Conservation (phyloP, 441 rosid species). For the Syzygium syzygioides region DNA sequence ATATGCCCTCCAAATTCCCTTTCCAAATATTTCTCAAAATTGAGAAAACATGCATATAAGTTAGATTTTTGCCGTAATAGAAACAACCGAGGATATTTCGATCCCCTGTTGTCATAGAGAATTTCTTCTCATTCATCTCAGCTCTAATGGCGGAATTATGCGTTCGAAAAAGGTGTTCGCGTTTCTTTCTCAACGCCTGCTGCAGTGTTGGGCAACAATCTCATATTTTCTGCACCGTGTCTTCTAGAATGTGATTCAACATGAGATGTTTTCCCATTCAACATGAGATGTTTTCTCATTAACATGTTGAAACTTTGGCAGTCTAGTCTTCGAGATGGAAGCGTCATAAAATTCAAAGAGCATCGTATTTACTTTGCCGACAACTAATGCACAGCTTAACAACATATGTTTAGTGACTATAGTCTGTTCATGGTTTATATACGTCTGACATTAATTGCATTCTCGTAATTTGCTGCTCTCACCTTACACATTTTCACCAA, state of each 20-base stretch:
- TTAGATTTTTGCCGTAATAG: no score
- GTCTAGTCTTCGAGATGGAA: no score
- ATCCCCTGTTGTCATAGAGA: accelerated
- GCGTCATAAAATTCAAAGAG: not conserved
- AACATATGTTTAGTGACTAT: not conserved
- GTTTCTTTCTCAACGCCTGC: not conserved
- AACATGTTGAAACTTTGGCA: no score
- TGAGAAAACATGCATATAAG: no score
- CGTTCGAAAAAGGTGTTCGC: not conserved
- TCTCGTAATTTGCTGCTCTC: not conserved
- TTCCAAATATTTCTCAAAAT: no score
- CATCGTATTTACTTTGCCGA: not conserved
- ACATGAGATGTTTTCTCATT: not conserved
- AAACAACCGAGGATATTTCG: not conserved
- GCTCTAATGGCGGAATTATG: not conserved
- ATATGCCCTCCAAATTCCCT: no score
- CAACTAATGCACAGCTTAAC: not conserved
- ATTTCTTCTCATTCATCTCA: not conserved
- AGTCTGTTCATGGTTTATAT: not conserved
- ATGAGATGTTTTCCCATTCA: not conserved
- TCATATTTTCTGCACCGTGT: accelerated
- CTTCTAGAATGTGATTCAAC: not conserved
- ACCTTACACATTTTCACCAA: not conserved
- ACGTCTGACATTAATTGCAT: not conserved
- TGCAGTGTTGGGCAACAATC: not conserved